These are phyloP conservation scores for Nicotiana undulata DNA, from an alignment of 257 asterid species.

Conservation along the genomic window DNA sequence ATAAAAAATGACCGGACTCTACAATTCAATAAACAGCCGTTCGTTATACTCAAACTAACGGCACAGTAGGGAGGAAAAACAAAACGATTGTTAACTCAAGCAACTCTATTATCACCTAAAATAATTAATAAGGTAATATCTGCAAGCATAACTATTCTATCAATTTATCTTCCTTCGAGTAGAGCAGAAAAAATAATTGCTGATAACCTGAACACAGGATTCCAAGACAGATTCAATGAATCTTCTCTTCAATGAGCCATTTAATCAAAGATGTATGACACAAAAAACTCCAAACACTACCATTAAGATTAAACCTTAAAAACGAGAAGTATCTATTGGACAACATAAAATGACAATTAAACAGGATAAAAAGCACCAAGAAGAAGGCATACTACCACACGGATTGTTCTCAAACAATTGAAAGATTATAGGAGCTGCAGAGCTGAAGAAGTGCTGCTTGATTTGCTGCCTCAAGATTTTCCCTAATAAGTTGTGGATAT, in stretches of 20 bases:
- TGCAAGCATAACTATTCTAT: not conserved
- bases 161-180: not conserved
- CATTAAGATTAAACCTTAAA: not conserved
- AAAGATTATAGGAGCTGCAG: conserved; percentile 51
- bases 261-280: not conserved
- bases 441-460: conserved; percentile 69
- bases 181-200: not conserved
- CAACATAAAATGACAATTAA: not conserved
- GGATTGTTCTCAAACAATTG: conserved; percentile 42
- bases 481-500: conserved; percentile 46
- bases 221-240: not conserved
- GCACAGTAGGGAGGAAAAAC: not conserved
- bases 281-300: not conserved
- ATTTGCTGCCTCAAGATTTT: conserved; percentile 62
- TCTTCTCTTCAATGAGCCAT: not conserved
- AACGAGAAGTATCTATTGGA: not conserved
- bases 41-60: not conserved
- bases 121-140: not conserved
- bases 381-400: not conserved
- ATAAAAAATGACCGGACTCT: not conserved
- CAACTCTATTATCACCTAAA: not conserved
- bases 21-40: not conserved
- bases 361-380: not conserved
- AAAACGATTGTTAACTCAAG: not conserved
- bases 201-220: not conserved